Evolutionary conservation across 108 stramenopile species (phyloP), one percentile per base, ranked within the genome.

Genomic region (Nitzschia sp.): DNA sequence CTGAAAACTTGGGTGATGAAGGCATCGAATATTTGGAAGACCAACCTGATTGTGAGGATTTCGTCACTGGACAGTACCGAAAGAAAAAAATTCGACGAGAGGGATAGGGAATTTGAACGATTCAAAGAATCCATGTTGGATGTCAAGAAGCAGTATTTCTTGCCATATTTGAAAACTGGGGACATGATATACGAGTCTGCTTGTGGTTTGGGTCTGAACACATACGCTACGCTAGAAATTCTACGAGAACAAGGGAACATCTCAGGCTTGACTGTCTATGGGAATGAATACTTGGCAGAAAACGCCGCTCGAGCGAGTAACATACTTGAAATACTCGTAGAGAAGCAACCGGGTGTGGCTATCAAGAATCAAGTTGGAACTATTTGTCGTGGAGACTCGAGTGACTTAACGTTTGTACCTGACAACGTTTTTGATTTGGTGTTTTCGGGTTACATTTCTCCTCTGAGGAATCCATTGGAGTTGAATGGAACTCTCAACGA

Each of bases 361-460:
- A 42, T 9, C 38, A 28, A 32, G 1, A 59, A 59, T 32, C 30
- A 72, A 28, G 29, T 55, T 9, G 83, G 83, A 13, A 24, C 9
- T 5, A 70, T 84, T 35, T 84, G 83, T 35, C 49, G 26, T 6
- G 79, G 56, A 19, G 83, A 84, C 62, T 79, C 83, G 2, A 67
- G 65, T 1, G n/a, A 74, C 42, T 46, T 84, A 0, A 24, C 23
- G 27, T 78, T 58, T 59, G 66, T 84, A n/a, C 76, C 76, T 11
- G 18, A 66, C 48, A 48, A 74, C 32, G 47, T 64, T 23, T 84
- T 84, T 57, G 83, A 84, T 75, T 61, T 84, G 34, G 79, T 80
- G 0, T 84, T 59, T 54, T 69, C 79, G 0, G 75, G 76, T 0
- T 77, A 73, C 54, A 74, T 84, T 23, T 18, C 33, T 46, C 69